phyloP scores from a whole-genome alignment of 2,329 filamentous ascomycete genomes.

The Aspergillus ochraceus region DNA sequence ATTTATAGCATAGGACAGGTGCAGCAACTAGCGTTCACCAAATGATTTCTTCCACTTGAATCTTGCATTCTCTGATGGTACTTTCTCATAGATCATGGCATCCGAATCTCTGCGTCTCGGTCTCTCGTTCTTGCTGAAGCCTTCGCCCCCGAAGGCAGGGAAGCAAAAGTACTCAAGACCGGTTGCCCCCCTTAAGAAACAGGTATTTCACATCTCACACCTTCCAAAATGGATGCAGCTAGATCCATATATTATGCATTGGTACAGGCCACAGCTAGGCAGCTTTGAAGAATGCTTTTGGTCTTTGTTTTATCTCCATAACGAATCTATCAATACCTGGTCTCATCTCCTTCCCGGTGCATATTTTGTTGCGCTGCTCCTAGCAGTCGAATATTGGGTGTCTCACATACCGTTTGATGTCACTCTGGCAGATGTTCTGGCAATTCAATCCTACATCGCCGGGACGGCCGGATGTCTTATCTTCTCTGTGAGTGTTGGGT shows the following conservation, averaged over 20 bases:
- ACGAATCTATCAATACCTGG: slow-evolving; percentile 2
- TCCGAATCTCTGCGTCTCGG: background rate
- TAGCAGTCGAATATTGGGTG: background rate
- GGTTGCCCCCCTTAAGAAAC: background rate
- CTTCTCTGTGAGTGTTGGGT: background rate
- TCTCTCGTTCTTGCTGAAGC: background rate
- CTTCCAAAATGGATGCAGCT: background rate
- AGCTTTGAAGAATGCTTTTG: background rate
- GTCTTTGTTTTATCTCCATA: slow-evolving; percentile 1
- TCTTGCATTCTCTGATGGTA: background rate
- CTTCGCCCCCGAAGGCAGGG: background rate
- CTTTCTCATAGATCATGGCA: background rate
- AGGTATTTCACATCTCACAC: background rate
- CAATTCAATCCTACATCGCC: background rate
- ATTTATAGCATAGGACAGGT: too few species aligned
- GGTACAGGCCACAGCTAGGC: background rate
- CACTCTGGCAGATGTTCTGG: background rate
- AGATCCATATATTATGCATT: background rate
- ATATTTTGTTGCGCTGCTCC: background rate
- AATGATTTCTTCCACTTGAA: too few species aligned
- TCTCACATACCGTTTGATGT: background rate
- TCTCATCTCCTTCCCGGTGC: background rate
- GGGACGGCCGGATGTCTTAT: background rate
- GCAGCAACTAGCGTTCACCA: too few species aligned
- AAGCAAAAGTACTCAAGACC: background rate